Evolutionary conservation across 371 early-diverging fungal species (phyloP).

Genomic region (Mortierella sp.): DNA sequence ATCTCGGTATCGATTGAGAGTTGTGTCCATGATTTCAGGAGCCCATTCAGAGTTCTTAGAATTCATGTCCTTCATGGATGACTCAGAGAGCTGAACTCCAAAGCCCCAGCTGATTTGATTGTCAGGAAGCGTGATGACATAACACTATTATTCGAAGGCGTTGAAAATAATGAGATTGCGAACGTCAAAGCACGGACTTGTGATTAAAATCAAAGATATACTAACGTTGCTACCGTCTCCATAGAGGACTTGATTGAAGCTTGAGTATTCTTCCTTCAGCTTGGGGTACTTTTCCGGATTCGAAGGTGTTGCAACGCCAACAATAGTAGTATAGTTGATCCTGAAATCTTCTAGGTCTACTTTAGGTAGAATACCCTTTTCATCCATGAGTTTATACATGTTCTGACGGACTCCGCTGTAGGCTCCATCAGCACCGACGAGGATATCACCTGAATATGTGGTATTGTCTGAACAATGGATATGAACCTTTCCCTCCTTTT

Average conservation of each 20-base stretch:
- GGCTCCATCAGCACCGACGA: too few species aligned
- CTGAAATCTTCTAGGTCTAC: slow-evolving; percentile 1
- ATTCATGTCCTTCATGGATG: not conserved
- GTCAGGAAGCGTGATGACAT: not conserved
- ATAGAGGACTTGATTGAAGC: not conserved
- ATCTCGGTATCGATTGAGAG: slow-evolving; percentile 1
- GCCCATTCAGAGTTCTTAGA: slow-evolving; percentile 26
- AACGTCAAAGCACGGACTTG: not conserved
- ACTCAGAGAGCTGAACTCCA: not conserved
- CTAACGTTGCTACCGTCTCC: not conserved
- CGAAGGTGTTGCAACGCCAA: slow-evolving; percentile 11
- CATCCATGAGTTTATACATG: slow-evolving; percentile 8
- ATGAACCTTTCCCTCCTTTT: too few species aligned
- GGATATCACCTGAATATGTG: too few species aligned
- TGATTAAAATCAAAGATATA: not conserved
- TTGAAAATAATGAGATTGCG: too few species aligned
- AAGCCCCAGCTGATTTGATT: slow-evolving; percentile 13
- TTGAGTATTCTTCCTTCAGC: slow-evolving; percentile 4
- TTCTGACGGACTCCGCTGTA: slow-evolving; percentile 17
- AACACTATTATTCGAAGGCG: not conserved
- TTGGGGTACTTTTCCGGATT: not conserved
- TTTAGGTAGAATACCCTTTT: slow-evolving; percentile 9
- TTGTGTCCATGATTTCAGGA: not conserved
- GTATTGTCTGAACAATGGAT: too few species aligned
- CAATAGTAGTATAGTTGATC: not conserved